Evolutionary conservation across 2,329 filamentous ascomycete species (phyloP).

Genomic region (Pseudomassariella vexata): DNA sequence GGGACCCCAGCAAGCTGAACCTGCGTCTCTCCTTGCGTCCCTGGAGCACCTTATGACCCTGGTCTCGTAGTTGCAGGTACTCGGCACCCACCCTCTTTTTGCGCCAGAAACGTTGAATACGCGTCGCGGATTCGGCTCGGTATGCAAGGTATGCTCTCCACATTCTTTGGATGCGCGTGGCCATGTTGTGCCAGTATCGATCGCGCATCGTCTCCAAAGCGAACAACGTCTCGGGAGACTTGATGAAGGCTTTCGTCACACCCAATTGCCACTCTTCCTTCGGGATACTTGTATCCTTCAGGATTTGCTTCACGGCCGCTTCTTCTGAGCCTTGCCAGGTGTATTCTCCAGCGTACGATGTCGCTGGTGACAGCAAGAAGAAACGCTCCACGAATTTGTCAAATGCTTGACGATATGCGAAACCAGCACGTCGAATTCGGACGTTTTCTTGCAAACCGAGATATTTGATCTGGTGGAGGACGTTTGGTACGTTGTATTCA

Average conservation of each 20-base stretch:
- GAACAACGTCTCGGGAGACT: constrained; percentile 94
- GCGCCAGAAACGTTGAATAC: constrained; percentile 93
- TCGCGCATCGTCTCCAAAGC: constrained; percentile 97
- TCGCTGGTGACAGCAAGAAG: constrained; percentile 89
- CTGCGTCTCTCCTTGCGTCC: constrained; percentile 86
- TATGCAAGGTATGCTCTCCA: constrained; percentile 96
- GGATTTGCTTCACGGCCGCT: constrained; percentile 82
- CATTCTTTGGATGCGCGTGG: constrained; percentile 90
- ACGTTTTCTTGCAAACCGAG: constrained; percentile 99
- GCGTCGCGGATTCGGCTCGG: constrained; percentile 82
- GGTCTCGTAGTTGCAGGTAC: constrained; percentile 80
- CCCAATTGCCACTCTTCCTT: constrained; percentile 96
- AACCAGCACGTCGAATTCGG: constrained; percentile 89
- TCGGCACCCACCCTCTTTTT: constrained; percentile 88
- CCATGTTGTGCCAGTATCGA: constrained; percentile 99
- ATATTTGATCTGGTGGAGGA: constrained; percentile 98
- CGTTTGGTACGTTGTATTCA: constrained; percentile 88
- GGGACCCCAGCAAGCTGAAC: constrained; percentile 85
- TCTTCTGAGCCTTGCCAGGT: constrained; percentile 89
- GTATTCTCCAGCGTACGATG: constrained; percentile 94
- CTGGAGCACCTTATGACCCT: constrained; percentile 75
- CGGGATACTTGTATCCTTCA: constrained; percentile 95
- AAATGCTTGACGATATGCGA: constrained; percentile 93
- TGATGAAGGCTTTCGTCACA: constrained; percentile 95
- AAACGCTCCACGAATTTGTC: constrained; percentile 98